phyloP scores from a whole-genome alignment of 2,329 filamentous ascomycete species.

The Byssothecium circinans region DNA sequence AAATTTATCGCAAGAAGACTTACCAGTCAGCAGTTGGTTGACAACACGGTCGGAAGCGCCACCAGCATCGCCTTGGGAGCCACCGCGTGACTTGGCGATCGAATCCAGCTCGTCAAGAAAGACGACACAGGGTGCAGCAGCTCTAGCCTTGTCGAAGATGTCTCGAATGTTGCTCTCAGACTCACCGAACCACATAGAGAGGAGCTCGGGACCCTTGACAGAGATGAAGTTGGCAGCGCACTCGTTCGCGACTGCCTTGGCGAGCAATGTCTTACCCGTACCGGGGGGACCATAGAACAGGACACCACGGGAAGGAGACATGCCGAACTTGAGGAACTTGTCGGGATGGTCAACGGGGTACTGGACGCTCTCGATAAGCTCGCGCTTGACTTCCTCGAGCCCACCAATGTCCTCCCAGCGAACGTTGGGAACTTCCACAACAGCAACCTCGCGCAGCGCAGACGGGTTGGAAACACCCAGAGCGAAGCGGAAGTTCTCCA shows the following conservation, averaged over 20 bases:
- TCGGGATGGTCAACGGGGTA: slow-evolving; percentile 99
- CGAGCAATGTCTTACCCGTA: slow-evolving; percentile 99
- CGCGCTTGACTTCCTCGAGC: slow-evolving; percentile 96
- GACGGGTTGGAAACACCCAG: slow-evolving; percentile 98
- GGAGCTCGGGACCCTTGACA: slow-evolving; percentile 94
- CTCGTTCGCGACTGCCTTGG: slow-evolving; percentile 99
- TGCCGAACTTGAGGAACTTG: slow-evolving; percentile 99
- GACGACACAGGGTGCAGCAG: slow-evolving; percentile 95
- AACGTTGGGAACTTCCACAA: slow-evolving; percentile 98
- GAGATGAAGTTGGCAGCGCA: slow-evolving; percentile 99
- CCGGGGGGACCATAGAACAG: slow-evolving; percentile 98
- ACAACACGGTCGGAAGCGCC: slow-evolving; percentile 99
- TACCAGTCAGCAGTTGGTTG: slow-evolving; percentile 97
- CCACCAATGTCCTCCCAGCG: slow-evolving; percentile 99
- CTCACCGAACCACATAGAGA: slow-evolving; percentile 99
- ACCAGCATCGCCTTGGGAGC: slow-evolving; percentile 91
- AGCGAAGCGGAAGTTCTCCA: slow-evolving; percentile 99
- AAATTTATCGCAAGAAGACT: slow-evolving; percentile 43
- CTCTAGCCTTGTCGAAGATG: slow-evolving; percentile 99
- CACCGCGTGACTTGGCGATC: slow-evolving; percentile 98
- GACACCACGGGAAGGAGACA: slow-evolving; percentile 96
- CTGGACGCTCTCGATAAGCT: slow-evolving; percentile 97
- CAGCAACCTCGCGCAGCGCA: slow-evolving; percentile 95
- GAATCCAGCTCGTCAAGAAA: slow-evolving; percentile 99
- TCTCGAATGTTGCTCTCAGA: slow-evolving; percentile 99